Evolutionary conservation across 1,284 basidiomycete species (phyloP).

Genomic region (Xanthoconium separans): DNA sequence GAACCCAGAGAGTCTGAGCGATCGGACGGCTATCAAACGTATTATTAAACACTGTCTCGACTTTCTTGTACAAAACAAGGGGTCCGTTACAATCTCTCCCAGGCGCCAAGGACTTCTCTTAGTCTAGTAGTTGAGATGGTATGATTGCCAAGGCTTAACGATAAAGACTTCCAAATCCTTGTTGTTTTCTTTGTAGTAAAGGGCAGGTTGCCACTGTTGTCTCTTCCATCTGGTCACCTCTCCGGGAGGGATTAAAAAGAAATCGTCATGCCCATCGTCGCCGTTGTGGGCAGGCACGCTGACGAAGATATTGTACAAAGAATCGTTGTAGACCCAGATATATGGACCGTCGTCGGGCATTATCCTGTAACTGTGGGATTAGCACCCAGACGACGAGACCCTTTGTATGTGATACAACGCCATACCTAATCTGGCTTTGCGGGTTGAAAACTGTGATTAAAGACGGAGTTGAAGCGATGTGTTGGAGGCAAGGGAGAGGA

Average conservation of each 20-base stretch:
- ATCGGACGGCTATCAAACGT: background rate
- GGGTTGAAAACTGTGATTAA: background rate
- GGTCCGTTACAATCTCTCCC: too few species aligned
- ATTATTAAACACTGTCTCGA: background rate
- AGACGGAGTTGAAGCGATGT: background rate
- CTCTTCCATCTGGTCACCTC: background rate
- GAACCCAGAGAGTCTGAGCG: background rate
- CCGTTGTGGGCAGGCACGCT: background rate
- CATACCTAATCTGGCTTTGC: background rate
- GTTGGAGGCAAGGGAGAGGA: background rate
- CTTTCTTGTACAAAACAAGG: too few species aligned
- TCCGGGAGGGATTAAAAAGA: background rate
- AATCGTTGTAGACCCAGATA: rapidly evolving
- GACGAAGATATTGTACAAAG: rapidly evolving
- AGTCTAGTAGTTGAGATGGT: too few species aligned
- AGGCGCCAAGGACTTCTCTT: too few species aligned
- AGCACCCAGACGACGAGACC: background rate
- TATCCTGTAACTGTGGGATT: background rate
- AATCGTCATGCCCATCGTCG: background rate
- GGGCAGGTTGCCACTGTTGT: too few species aligned
- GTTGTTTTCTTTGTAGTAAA: too few species aligned
- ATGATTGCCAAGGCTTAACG: too few species aligned
- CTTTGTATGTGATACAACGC: background rate
- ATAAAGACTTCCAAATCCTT: too few species aligned
- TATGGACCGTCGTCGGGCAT: background rate